phyloP scores from a whole-genome alignment of 495 filamentous ascomycete species.

The Pyrenula aspistea region DNA sequence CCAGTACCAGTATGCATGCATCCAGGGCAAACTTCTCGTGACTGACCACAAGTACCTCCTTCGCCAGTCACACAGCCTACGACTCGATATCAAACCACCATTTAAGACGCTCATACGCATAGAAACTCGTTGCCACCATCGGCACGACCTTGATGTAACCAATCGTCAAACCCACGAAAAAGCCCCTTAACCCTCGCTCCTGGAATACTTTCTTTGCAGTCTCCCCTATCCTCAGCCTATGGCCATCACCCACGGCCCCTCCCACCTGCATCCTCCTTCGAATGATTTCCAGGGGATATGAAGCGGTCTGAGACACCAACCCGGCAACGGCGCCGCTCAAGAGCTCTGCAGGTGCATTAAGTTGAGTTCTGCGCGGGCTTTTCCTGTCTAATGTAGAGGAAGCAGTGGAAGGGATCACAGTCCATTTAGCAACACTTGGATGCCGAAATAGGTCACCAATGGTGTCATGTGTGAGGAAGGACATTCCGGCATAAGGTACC shows the following conservation, averaged over 20 bases:
- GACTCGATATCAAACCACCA: conserved; percentile 55
- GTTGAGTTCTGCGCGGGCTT: conserved; percentile 22
- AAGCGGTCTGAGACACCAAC: conserved; percentile 75
- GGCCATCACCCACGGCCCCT: conserved; percentile 84
- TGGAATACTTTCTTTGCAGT: conserved; percentile 60
- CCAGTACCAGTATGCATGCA: too few species aligned
- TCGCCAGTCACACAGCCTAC: too few species aligned
- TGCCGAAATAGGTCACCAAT: conserved; percentile 67
- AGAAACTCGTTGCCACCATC: conserved; percentile 70
- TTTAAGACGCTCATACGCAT: conserved; percentile 76
- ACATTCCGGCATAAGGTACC: conserved; percentile 92
- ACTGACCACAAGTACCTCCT: too few species aligned
- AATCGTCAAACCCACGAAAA: conserved; percentile 87
- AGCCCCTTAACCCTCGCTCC: conserved; percentile 69
- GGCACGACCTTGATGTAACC: conserved; percentile 92
- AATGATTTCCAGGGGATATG: conserved; percentile 89
- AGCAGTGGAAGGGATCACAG: conserved; percentile 39
- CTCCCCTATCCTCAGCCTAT: conserved; percentile 62
- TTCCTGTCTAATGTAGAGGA: conserved; percentile 4
- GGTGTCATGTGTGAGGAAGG: conserved; percentile 93
- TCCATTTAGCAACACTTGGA: conserved; percentile 52
- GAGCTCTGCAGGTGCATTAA: conserved; percentile 68
- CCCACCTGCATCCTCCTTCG: conserved; percentile 91
- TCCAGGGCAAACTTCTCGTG: too few species aligned
- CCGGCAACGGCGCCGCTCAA: conserved; percentile 75